phyloP scores from a whole-genome alignment of 2,329 filamentous ascomycete species.

The Ophiostoma novo-ulmi region DNA sequence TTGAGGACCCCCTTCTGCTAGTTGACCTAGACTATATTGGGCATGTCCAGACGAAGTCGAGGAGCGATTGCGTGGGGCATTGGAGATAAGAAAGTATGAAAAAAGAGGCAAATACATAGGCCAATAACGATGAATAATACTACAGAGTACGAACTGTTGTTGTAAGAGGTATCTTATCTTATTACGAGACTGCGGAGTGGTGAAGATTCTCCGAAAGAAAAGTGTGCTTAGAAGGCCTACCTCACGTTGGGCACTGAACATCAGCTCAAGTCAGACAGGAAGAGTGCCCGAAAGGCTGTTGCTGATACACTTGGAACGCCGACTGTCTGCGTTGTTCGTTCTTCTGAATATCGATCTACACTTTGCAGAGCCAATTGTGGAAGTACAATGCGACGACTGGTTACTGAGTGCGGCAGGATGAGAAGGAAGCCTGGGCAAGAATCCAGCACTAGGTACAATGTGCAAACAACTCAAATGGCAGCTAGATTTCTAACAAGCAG shows the following conservation, averaged over 20 bases:
- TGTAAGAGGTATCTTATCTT: neutral
- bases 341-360: neutral
- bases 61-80: constrained; percentile 19
- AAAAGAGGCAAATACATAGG: neutral
- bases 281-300: neutral
- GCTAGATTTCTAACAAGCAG: too few relatives aligned
- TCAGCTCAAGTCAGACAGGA: neutral
- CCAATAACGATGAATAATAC: neutral
- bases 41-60: constrained; percentile 22
- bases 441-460: neutral
- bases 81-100: constrained; percentile 19
- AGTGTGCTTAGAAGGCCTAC: neutral
- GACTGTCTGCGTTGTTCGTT: neutral
- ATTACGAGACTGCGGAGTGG: neutral
- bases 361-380: neutral
- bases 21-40: constrained; percentile 12
- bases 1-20: neutral
- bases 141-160: neutral
- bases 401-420: neutral
- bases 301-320: neutral
- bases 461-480: neutral
- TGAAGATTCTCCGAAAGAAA: neutral
- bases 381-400: neutral
- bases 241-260: neutral
- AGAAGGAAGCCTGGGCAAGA: neutral